A percentile compares a stretch with the other conserved stretches of the same genome.
Evolutionary conservation across 2,329 filamentous ascomycete species (phyloP).

Genomic region (Periconia macrospinosa): DNA sequence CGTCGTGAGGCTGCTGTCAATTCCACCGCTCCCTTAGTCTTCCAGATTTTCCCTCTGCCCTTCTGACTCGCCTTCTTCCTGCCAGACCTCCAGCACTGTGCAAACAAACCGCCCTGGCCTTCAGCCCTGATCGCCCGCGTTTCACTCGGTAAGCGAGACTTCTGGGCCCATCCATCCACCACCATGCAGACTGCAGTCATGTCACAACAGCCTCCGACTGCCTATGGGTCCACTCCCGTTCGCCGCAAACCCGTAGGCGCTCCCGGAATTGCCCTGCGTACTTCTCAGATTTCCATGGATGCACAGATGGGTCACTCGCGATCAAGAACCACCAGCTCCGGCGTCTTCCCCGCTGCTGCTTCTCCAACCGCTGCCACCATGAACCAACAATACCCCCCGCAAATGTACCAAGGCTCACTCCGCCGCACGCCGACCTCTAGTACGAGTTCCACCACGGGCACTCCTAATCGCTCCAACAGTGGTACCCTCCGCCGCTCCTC

Average conservation of each 20-base stretch:
- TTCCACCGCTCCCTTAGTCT: neutral
- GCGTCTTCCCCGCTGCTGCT: conserved; percentile 29
- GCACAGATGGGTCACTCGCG: conserved; percentile 36
- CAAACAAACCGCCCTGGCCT: no score
- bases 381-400: conserved; percentile 34
- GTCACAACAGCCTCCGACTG: conserved; percentile 20
- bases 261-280: conserved; percentile 35
- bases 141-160: neutral
- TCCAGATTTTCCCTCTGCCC: no score
- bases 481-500: conserved; percentile 70
- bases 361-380: conserved; percentile 31
- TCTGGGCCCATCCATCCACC: neutral
- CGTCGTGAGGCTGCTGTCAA: neutral
- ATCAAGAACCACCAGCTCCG: conserved; percentile 42
- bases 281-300: conserved; percentile 25
- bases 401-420: conserved; percentile 36
- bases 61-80: neutral
- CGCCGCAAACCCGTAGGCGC: conserved; percentile 40
- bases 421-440: conserved; percentile 68
- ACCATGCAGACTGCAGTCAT: conserved; percentile 34
- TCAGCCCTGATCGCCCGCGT: no score
- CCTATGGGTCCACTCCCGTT: conserved; percentile 31
- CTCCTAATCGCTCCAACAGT: conserved; percentile 52
- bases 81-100: neutral
- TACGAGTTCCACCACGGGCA: conserved; percentile 64